These are phyloP conservation scores for Pisolithus albus DNA, from an alignment of 768 basidiomycete genomes.

Conservation along the genomic window DNA sequence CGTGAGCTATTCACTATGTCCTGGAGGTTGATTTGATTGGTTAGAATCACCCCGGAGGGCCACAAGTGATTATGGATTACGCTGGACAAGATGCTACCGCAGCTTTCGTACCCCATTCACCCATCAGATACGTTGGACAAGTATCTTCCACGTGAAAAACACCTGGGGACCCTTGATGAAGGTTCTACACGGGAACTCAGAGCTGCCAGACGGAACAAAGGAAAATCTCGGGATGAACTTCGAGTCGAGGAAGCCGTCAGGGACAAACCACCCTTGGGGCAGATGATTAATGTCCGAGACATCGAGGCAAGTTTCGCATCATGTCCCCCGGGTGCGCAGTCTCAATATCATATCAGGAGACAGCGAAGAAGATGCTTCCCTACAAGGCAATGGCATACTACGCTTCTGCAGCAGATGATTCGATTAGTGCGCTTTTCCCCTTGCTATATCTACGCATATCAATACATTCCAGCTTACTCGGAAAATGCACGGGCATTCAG, in stretches of 20 bases:
- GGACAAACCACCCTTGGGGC: conserved; percentile 56
- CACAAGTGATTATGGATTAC: conserved; percentile 74
- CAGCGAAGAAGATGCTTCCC: conserved; percentile 67
- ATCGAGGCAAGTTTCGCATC: conserved; percentile 56
- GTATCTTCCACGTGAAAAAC: conserved; percentile 62
- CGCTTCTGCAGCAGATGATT: conserved; percentile 81
- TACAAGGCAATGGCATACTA: conserved; percentile 80
- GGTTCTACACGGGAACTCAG: conserved; percentile 35
- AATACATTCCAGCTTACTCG: conserved; percentile 36
- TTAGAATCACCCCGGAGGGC: conserved; percentile 77
- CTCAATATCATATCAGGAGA: conserved; percentile 35
- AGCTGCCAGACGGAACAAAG: conserved; percentile 32
- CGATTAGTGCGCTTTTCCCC: conserved; percentile 50
- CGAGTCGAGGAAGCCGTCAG: conserved; percentile 57
- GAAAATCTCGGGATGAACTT: conserved; percentile 62
- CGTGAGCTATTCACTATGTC: conserved; percentile 29
- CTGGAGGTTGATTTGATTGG: not conserved
- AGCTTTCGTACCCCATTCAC: conserved; percentile 77
- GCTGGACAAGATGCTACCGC: conserved; percentile 81
- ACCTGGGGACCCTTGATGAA: conserved; percentile 59
- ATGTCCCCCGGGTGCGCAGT: not conserved
- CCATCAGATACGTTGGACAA: conserved; percentile 73
- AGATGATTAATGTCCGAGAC: conserved; percentile 71
- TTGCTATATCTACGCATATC: conserved; percentile 12
- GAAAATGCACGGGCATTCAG: conserved; percentile 80